These are phyloP conservation scores for Citrullus amarus DNA, from an alignment of 306 rosid genomes.

Conservation along the genomic window DNA sequence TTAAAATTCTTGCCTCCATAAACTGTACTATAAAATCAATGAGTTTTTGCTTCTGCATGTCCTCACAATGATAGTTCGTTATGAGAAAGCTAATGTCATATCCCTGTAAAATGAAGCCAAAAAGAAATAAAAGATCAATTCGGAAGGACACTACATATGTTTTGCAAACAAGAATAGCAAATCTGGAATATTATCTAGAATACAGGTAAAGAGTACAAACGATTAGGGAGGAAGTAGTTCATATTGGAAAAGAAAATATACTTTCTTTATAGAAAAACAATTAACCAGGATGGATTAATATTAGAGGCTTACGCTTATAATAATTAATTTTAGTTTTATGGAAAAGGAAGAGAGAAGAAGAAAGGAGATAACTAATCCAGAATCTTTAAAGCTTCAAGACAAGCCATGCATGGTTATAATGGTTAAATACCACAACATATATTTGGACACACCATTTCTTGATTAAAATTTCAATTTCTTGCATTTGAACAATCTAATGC, in stretches of 20 bases:
- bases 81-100: constrained; percentile 95
- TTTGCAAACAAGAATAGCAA: neutral
- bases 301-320: no score
- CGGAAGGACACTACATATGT: neutral
- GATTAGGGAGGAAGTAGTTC: neutral
- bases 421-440: neutral
- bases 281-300: no score
- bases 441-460: neutral
- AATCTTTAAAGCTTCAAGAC: neutral
- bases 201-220: no score
- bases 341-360: neutral
- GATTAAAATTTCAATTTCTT: neutral
- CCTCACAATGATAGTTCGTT: constrained; percentile 93
- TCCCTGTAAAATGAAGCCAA: constrained; percentile 40
- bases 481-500: no score
- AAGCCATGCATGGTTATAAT: neutral
- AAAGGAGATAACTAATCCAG: neutral
- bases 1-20: constrained; percentile 75
- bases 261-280: no score
- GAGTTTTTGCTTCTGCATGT: constrained; percentile 92
- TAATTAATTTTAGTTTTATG: no score
- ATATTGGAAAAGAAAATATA: neutral
- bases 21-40: constrained; percentile 93
- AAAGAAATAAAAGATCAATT: neutral
- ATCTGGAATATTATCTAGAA: neutral